Conservation (phyloP, 352 stramenopile species). For the Phytophthora crassamura region DNA sequence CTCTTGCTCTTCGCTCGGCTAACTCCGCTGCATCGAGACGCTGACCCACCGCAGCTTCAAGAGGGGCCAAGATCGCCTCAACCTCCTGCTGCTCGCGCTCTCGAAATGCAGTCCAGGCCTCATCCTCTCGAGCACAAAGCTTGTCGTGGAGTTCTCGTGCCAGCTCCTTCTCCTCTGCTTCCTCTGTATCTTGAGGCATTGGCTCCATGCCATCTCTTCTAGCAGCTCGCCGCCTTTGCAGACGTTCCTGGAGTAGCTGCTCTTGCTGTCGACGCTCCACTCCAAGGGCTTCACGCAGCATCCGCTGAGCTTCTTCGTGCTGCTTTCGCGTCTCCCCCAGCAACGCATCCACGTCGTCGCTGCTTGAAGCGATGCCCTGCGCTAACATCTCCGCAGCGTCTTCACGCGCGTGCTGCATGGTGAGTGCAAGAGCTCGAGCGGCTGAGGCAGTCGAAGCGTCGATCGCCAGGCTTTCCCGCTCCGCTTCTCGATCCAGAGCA, state of each 20-base stretch:
- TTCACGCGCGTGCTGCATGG: slow-evolving; percentile 17
- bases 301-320: slow-evolving; percentile 24
- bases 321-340: slow-evolving; percentile 24
- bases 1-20: slow-evolving; percentile 32
- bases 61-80: slow-evolving; percentile 18
- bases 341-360: slow-evolving; percentile 27
- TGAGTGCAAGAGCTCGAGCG: slow-evolving; percentile 19
- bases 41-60: slow-evolving; percentile 14
- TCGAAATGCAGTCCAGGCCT: slow-evolving; percentile 19
- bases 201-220: slow-evolving; percentile 11
- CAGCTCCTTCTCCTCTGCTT: slow-evolving; percentile 26
- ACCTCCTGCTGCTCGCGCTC: slow-evolving; percentile 23
- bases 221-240: slow-evolving; percentile 29
- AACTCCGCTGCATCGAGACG: slow-evolving; percentile 26
- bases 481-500: slow-evolving; percentile 33
- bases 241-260: slow-evolving; percentile 33
- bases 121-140: slow-evolving; percentile 18
- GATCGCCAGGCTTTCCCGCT: slow-evolving; percentile 17
- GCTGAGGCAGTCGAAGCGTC: slow-evolving; percentile 23
- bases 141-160: slow-evolving; percentile 16
- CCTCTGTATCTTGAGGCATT: slow-evolving; percentile 14
- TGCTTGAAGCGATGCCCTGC: slow-evolving; percentile 13
- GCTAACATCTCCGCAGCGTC: slow-evolving; percentile 22
- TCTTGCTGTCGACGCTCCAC: slow-evolving; percentile 42
- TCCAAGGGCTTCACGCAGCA: slow-evolving; percentile 26